Conservation (phyloP, 345 rosid species). For the Firmiana major region DNA sequence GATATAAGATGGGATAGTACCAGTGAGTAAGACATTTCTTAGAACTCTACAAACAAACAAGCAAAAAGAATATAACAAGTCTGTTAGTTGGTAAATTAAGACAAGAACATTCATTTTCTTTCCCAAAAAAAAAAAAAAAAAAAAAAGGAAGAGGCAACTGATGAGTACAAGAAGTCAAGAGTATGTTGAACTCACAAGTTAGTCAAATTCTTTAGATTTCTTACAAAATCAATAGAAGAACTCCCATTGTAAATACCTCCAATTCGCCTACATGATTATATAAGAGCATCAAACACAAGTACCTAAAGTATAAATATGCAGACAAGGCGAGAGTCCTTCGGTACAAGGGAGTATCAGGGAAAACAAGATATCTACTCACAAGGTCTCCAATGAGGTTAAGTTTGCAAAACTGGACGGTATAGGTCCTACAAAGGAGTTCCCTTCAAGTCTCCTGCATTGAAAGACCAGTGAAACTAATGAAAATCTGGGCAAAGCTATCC, state of each 20-base stretch:
- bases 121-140: not conserved
- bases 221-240: constrained; percentile 48
- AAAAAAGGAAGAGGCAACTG: not conserved
- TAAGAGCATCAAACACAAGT: not conserved
- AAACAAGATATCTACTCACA: constrained; percentile 30
- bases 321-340: not conserved
- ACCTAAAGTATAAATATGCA: not conserved
- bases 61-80: too few relatives aligned
- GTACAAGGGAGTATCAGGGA: not conserved
- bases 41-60: not conserved
- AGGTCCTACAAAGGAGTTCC: constrained; percentile 38
- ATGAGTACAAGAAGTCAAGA: not conserved
- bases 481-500: not conserved
- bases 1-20: constrained; percentile 20
- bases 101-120: not conserved
- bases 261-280: constrained; percentile 40
- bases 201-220: constrained; percentile 22
- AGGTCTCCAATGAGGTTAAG: constrained; percentile 18
- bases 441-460: constrained; percentile 23
- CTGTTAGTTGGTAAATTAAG: not conserved
- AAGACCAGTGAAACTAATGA: not conserved
- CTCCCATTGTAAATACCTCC: constrained; percentile 44
- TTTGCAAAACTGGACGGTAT: constrained; percentile 37
- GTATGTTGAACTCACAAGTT: constrained; percentile 31
- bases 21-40: constrained; percentile 22